phyloP scores from a whole-genome alignment of 257 asterid species.

The Henckelia pumila region DNA sequence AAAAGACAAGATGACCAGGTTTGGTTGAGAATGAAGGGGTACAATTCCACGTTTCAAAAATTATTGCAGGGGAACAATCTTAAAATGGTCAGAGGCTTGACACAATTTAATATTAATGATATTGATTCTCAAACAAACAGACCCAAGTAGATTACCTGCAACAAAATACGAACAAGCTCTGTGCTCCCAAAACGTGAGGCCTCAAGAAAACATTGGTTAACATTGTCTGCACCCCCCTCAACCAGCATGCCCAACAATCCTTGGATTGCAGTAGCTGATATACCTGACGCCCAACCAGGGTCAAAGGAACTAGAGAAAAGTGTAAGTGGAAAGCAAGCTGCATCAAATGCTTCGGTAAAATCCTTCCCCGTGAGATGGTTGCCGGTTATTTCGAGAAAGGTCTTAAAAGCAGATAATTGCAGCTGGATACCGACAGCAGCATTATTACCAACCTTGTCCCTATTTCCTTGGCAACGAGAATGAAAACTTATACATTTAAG shows the following conservation, averaged over 20 bases:
- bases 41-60: not conserved
- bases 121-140: not conserved
- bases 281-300: conserved; percentile 98
- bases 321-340: conserved; percentile 99
- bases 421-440: conserved; percentile 76
- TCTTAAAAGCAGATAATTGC: conserved; percentile 90
- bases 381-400: conserved; percentile 92
- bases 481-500: conserved; percentile 97
- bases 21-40: not conserved
- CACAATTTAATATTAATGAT: not conserved
- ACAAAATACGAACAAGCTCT: conserved; percentile 96
- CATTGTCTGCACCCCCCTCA: conserved; percentile 99
- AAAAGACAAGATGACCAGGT: conserved; percentile 1
- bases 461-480: conserved; percentile 90
- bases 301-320: conserved; percentile 95
- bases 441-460: conserved; percentile 67
- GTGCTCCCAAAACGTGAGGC: conserved; percentile 99
- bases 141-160: conserved; percentile 62
- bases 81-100: not conserved
- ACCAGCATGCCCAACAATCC: conserved; percentile 93
- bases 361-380: conserved; percentile 92
- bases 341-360: conserved; percentile 98
- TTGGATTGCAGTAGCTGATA: conserved; percentile 90
- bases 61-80: conserved; percentile 4
- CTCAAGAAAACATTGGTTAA: conserved; percentile 95